phyloP scores from a whole-genome alignment of 805 yeast species.

The Alloascoidea hylecoeti region DNA sequence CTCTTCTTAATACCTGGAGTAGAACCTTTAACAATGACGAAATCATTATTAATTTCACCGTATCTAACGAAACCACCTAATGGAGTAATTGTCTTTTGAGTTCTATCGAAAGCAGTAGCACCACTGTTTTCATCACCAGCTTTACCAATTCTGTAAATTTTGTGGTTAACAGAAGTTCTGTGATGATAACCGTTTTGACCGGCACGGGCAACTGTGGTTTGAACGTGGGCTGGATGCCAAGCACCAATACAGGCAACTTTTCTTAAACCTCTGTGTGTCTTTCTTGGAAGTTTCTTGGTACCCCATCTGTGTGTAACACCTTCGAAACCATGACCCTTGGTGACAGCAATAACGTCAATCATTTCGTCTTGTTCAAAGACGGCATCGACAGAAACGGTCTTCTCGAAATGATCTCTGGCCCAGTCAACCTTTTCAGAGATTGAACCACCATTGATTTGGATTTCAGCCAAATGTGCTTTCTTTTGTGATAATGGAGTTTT shows the following conservation, averaged over 20 bases:
- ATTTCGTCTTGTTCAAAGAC: slow-evolving; percentile 98
- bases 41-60: slow-evolving; percentile 97
- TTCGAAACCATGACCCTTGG: slow-evolving; percentile 99
- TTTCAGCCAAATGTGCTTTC: slow-evolving; percentile 99
- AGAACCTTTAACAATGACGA: slow-evolving; percentile 95
- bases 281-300: slow-evolving; percentile 99
- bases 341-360: slow-evolving; percentile 97
- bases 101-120: slow-evolving; percentile 97
- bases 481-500: slow-evolving; percentile 98
- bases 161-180: slow-evolving; percentile 99
- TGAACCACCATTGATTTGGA: slow-evolving; percentile 99
- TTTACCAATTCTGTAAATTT: slow-evolving; percentile 98
- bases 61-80: slow-evolving; percentile 99
- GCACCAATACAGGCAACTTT: slow-evolving; percentile 99
- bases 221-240: slow-evolving; percentile 99
- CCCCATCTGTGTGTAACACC: slow-evolving; percentile 99
- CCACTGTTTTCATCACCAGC: slow-evolving; percentile 90
- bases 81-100: slow-evolving; percentile 99
- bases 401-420: slow-evolving; percentile 98
- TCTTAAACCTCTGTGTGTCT: slow-evolving; percentile 99
- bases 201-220: slow-evolving; percentile 99
- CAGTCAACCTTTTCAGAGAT: slow-evolving; percentile 93
- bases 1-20: slow-evolving; percentile 99
- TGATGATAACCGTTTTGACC: slow-evolving; percentile 99
- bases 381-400: slow-evolving; percentile 90